Evolutionary conservation across 2,329 filamentous ascomycete species (phyloP).

Genomic region (Aspergillus hiratsukae): DNA sequence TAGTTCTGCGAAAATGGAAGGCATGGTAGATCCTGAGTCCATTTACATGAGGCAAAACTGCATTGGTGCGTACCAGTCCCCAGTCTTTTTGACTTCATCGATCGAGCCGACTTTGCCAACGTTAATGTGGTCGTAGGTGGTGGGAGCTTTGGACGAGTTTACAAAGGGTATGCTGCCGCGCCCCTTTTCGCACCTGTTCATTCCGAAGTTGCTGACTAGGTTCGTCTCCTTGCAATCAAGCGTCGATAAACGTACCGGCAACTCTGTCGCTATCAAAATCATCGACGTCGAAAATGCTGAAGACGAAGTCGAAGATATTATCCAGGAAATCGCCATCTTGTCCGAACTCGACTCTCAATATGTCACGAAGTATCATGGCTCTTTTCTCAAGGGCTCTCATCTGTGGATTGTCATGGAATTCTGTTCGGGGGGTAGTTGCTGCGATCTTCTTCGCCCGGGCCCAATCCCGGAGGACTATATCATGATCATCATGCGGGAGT

Average conservation of each 20-base stretch:
- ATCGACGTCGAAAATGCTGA: constrained; percentile 99
- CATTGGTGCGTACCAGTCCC: constrained; percentile 55
- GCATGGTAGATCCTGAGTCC: constrained; percentile 73
- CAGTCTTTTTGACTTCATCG: constrained; percentile 23
- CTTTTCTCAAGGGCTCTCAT: constrained; percentile 91
- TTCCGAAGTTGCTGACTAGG: constrained; percentile 4
- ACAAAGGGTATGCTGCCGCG: constrained; percentile 70
- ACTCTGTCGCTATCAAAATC: constrained; percentile 95
- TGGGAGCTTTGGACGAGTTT: constrained; percentile 97
- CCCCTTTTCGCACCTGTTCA: neutral
- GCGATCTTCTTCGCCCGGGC: constrained; percentile 91
- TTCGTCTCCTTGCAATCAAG: constrained; percentile 39
- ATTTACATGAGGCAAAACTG: constrained; percentile 91
- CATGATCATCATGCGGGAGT: constrained; percentile 85
- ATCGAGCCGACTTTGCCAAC: neutral
- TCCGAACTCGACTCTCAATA: constrained; percentile 94
- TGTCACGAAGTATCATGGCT: constrained; percentile 96
- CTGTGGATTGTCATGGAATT: constrained; percentile 99
- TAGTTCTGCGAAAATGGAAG: constrained; percentile 37
- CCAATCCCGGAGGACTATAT: constrained; percentile 92
- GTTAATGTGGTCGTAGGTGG: constrained; percentile 58
- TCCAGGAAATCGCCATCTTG: constrained; percentile 95
- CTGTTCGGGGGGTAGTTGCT: constrained; percentile 93
- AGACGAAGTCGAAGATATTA: constrained; percentile 98
- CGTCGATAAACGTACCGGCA: constrained; percentile 87